Percentiles rank a stretch among this genome's conserved stretches.
These are phyloP conservation scores for Casuarina cunninghamiana DNA, from an alignment of 306 rosid genomes.

Conservation along the genomic window DNA sequence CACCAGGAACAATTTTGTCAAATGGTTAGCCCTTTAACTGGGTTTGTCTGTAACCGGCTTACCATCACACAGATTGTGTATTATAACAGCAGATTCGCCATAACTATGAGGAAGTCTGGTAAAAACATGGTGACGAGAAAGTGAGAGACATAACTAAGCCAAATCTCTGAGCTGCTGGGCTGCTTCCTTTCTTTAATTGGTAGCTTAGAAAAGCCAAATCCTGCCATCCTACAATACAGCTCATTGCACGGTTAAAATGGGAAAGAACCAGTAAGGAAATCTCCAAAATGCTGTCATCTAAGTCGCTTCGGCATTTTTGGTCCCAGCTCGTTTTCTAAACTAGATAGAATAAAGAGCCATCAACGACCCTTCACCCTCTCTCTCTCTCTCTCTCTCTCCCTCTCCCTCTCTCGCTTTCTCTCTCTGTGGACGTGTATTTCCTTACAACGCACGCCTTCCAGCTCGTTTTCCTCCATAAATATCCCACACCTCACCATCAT, in stretches of 20 bases:
- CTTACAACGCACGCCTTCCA: slow-evolving; percentile 45
- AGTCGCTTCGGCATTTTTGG: not conserved
- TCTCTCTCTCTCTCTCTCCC: not conserved
- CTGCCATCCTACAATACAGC: not conserved
- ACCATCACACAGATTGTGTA: no score
- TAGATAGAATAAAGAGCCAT: slow-evolving; percentile 32
- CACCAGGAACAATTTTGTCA: not conserved
- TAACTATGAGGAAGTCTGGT: no score
- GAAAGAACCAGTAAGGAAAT: not conserved
- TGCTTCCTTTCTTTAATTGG: not conserved
- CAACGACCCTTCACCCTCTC: slow-evolving; percentile 26
- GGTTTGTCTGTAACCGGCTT: no score
- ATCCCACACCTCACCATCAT: slow-evolving; percentile 3
- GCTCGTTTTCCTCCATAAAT: slow-evolving; percentile 20
- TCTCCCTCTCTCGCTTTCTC: slow-evolving; percentile 16
- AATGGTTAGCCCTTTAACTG: no score
- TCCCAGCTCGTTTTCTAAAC: slow-evolving; percentile 18
- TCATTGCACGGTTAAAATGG: not conserved
- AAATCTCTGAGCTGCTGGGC: not conserved
- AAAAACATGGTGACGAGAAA: not conserved
- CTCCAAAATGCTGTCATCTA: not conserved
- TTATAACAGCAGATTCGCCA: not conserved
- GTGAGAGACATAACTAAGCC: not conserved
- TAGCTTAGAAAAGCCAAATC: not conserved
- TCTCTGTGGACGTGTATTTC: slow-evolving; percentile 10